Percentiles rank a stretch among this genome's conserved stretches.
Evolutionary conservation across 306 rosid genomes (phyloP).

Genomic region (Begonia fuchsioides): DNA sequence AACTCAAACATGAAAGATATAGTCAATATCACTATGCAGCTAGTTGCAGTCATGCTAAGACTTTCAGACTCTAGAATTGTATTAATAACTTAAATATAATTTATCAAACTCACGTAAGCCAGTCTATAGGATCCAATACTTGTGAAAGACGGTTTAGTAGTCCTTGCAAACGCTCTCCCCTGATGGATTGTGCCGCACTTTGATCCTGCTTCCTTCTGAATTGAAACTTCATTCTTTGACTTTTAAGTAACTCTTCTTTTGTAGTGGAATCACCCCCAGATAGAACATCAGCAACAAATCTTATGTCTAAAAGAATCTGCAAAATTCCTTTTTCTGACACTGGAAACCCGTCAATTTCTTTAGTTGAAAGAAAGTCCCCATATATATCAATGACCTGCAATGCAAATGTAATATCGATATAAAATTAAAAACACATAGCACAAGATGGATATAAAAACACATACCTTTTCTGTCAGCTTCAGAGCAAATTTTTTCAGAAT

Average conservation of each 20-base stretch:
- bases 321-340: slow-evolving; percentile 84
- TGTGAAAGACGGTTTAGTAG: slow-evolving; percentile 62
- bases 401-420: slow-evolving; percentile 9
- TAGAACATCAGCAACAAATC: slow-evolving; percentile 81
- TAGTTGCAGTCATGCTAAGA: neutral
- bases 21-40: too few species aligned
- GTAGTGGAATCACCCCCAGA: slow-evolving; percentile 60
- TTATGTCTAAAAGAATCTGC: slow-evolving; percentile 79
- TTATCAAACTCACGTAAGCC: slow-evolving; percentile 78
- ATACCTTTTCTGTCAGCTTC: slow-evolving; percentile 64
- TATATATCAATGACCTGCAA: slow-evolving; percentile 65
- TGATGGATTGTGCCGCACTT: slow-evolving; percentile 37
- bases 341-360: slow-evolving; percentile 43
- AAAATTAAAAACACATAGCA: neutral
- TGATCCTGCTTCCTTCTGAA: slow-evolving; percentile 63
- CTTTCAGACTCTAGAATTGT: neutral
- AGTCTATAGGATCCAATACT: slow-evolving; percentile 89
- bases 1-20: too few species aligned
- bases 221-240: slow-evolving; percentile 31
- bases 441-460: neutral
- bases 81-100: neutral
- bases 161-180: slow-evolving; percentile 45
- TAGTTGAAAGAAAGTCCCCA: slow-evolving; percentile 43
- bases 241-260: slow-evolving; percentile 32
- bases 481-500: slow-evolving; percentile 72